Evolutionary conservation across 208 protist species (phyloP).

Genomic region (Trypanosoma scelopori): DNA sequence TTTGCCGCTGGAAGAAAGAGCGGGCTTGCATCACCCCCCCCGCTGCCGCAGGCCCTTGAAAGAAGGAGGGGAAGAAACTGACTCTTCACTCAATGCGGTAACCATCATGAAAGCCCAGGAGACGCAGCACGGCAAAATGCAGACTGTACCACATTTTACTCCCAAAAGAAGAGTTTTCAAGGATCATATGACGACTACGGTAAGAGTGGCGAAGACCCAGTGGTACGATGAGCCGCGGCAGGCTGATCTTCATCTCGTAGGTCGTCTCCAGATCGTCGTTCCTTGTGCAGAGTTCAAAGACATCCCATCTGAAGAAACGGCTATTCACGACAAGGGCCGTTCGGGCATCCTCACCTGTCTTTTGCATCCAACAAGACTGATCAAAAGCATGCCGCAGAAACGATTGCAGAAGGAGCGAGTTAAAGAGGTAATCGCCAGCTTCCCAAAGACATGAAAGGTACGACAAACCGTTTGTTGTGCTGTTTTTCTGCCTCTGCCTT

Average conservation of each 20-base stretch:
- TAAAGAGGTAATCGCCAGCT: constrained; percentile 20
- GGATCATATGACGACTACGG: constrained; percentile 46
- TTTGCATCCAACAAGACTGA: constrained; percentile 48
- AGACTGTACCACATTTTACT: constrained; percentile 59
- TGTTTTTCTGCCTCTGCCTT: constrained; percentile 11
- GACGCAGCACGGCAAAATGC: constrained; percentile 60
- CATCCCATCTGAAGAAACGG: constrained; percentile 61
- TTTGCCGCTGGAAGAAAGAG: no score
- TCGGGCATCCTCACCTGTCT: constrained; percentile 20
- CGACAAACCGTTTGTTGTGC: not conserved
- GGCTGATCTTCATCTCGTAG: constrained; percentile 33
- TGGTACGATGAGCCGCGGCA: constrained; percentile 25
- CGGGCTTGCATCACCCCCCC: no score
- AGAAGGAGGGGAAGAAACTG: not conserved
- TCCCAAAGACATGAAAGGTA: constrained; percentile 37
- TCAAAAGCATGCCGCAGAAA: constrained; percentile 43
- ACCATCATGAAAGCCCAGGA: constrained; percentile 31
- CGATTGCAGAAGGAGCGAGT: constrained; percentile 53
- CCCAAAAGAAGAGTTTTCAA: constrained; percentile 42
- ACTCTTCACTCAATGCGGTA: constrained; percentile 2
- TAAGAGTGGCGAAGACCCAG: constrained; percentile 50
- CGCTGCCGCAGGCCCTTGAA: constrained; percentile 40
- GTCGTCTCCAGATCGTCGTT: constrained; percentile 22
- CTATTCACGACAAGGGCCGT: constrained; percentile 60
- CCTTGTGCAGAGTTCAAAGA: constrained; percentile 30